phyloP scores from a whole-genome alignment of 78 protist species.

The Dictyostelium intermedium region DNA sequence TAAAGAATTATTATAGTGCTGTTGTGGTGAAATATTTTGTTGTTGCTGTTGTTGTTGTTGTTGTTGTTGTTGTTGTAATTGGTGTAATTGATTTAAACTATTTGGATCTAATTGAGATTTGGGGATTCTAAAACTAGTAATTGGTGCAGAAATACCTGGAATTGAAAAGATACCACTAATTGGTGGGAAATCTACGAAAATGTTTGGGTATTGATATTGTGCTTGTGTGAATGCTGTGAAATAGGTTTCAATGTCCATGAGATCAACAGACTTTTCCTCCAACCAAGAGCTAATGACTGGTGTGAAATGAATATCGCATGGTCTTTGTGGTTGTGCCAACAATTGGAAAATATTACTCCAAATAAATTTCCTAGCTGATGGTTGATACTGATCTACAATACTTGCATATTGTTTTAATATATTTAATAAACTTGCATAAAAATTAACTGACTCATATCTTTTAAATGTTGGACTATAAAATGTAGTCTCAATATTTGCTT shows the following conservation, averaged over 20 bases:
- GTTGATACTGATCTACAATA: constrained; percentile 59
- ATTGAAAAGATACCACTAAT: constrained; percentile 16
- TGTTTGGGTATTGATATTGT: constrained; percentile 36
- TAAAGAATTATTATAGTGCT: neutral
- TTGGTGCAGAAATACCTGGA: constrained; percentile 65
- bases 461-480: constrained; percentile 77
- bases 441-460: constrained; percentile 49
- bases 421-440: constrained; percentile 64
- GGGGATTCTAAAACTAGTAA: constrained; percentile 49
- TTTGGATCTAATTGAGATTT: constrained; percentile 27
- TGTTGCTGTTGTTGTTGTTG: neutral
- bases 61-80: neutral
- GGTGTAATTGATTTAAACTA: neutral
- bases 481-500: constrained; percentile 27
- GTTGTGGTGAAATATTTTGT: neutral
- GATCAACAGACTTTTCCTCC: constrained; percentile 38
- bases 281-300: constrained; percentile 70
- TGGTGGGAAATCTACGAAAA: constrained; percentile 38
- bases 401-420: constrained; percentile 50
- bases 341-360: constrained; percentile 61
- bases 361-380: constrained; percentile 30
- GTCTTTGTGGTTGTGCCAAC: constrained; percentile 60
- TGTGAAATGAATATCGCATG: constrained; percentile 40
- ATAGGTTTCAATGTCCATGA: constrained; percentile 73
- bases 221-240: constrained; percentile 74